Conservation (phyloP, 257 asterid species). For the Scutellaria minor region DNA sequence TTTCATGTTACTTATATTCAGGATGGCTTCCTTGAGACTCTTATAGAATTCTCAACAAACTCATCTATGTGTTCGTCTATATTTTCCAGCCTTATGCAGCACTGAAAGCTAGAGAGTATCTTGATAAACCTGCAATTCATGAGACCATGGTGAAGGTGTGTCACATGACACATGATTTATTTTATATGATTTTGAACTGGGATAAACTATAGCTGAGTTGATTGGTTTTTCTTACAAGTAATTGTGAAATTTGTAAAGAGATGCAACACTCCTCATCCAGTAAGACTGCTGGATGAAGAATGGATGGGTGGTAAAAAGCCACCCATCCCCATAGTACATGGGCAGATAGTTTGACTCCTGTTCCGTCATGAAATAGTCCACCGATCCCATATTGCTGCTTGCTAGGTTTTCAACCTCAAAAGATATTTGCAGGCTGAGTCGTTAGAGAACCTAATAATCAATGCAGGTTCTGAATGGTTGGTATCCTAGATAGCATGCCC, state of each 20-base stretch:
- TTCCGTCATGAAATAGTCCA: background rate
- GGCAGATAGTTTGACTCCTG: background rate
- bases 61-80: constrained; percentile 26
- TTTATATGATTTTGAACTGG: constrained; percentile 11
- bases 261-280: background rate
- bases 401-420: background rate
- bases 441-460: constrained; percentile 1
- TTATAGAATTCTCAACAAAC: constrained; percentile 10
- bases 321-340: background rate
- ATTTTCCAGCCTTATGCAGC: constrained; percentile 87
- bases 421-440: background rate
- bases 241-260: background rate
- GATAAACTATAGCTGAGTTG: background rate
- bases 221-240: constrained; percentile 11
- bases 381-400: background rate
- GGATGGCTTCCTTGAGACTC: constrained; percentile 9
- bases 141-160: constrained; percentile 97
- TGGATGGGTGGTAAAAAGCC: constrained; percentile 10
- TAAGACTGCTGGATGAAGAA: background rate
- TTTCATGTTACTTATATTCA: constrained; percentile 20
- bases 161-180: constrained; percentile 16
- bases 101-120: constrained; percentile 84
- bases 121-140: constrained; percentile 92
- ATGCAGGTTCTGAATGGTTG: background rate
- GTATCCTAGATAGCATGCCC: background rate